Percentiles rank a stretch among this genome's conserved stretches.
Conservation (phyloP, 2,329 filamentous ascomycete species). For the Rugonectria rugulosa region DNA sequence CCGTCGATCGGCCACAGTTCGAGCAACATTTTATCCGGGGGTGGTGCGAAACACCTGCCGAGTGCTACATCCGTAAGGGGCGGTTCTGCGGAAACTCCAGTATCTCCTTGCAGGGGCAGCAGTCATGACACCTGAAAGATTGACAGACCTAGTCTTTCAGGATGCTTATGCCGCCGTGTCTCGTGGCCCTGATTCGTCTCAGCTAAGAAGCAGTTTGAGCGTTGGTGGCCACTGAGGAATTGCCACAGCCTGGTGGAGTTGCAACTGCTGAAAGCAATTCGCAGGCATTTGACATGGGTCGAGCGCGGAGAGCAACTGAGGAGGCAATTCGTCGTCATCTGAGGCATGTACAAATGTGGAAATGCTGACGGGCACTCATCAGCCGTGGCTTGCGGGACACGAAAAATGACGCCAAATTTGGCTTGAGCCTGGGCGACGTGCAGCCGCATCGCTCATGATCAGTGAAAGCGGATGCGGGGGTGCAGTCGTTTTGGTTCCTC, state of each 20-base stretch:
- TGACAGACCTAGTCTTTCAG: conserved; percentile 2
- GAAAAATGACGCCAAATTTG: conserved; percentile 23
- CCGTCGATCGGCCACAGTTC: not conserved
- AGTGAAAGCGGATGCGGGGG: conserved; percentile 37
- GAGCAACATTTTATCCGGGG: not conserved
- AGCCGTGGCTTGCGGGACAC: conserved; percentile 15
- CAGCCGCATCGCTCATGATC: conserved; percentile 27
- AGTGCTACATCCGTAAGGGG: no score
- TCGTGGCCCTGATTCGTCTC: conserved; percentile 22
- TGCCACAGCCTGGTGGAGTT: conserved; percentile 26
- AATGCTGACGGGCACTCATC: conserved; percentile 24
- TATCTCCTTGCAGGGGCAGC: conserved; percentile 4
- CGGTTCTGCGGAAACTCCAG: no score
- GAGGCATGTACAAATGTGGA: conserved; percentile 22
- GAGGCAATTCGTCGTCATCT: conserved; percentile 23
- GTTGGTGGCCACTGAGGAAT: conserved; percentile 20
- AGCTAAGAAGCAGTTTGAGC: conserved; percentile 17
- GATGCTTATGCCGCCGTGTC: conserved; percentile 14
- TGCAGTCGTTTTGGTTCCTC: conserved; percentile 34
- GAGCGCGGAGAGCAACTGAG: conserved; percentile 25
- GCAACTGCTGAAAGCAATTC: conserved; percentile 6
- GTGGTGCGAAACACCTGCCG: conserved; percentile 1
- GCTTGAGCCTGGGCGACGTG: conserved; percentile 26
- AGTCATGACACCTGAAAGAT: not conserved
- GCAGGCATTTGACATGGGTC: conserved; percentile 17